Evolutionary conservation across 352 stramenopile species (phyloP).

Genomic region (Albugo candida): DNA sequence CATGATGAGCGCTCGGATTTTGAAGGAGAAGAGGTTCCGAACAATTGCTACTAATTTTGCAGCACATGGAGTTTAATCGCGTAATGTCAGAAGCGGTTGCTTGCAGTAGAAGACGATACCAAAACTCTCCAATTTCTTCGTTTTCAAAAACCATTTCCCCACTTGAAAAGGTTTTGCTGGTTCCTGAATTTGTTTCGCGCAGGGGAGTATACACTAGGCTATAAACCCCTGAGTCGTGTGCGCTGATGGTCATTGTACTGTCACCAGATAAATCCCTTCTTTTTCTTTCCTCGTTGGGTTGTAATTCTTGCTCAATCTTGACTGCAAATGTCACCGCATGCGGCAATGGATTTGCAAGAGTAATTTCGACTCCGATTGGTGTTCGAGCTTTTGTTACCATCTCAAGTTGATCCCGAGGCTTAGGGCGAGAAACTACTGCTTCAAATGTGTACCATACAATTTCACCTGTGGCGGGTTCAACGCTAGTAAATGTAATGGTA

Average conservation of each 20-base stretch:
- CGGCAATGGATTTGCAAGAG: constrained; percentile 76
- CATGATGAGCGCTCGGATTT: constrained; percentile 64
- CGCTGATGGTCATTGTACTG: constrained; percentile 39
- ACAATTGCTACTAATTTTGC: constrained; percentile 63
- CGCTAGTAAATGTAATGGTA: constrained; percentile 83
- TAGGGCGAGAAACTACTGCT: constrained; percentile 49
- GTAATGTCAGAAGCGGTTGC: constrained; percentile 31
- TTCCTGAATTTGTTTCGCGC: constrained; percentile 12
- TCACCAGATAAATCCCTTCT: constrained; percentile 39
- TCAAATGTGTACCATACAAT: constrained; percentile 90
- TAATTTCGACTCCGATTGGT: constrained; percentile 79
- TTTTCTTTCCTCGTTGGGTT: constrained; percentile 19
- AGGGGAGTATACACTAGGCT: constrained; percentile 85
- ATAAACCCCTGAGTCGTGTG: constrained; percentile 60
- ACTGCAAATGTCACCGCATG: constrained; percentile 73
- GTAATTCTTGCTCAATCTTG: constrained; percentile 14
- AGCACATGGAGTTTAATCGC: constrained; percentile 54
- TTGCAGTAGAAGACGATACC: constrained; percentile 75
- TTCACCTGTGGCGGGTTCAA: constrained; percentile 22
- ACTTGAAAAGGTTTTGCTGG: constrained; percentile 10
- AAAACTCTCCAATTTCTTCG: constrained; percentile 84
- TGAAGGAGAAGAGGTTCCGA: constrained; percentile 65
- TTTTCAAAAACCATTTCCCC: constrained; percentile 82
- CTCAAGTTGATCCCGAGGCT: constrained; percentile 62
- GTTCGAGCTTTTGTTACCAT: constrained; percentile 67